Base-by-base conservation (phyloP, 208 protist genomes). In the Leishmania gerbilli region DNA sequence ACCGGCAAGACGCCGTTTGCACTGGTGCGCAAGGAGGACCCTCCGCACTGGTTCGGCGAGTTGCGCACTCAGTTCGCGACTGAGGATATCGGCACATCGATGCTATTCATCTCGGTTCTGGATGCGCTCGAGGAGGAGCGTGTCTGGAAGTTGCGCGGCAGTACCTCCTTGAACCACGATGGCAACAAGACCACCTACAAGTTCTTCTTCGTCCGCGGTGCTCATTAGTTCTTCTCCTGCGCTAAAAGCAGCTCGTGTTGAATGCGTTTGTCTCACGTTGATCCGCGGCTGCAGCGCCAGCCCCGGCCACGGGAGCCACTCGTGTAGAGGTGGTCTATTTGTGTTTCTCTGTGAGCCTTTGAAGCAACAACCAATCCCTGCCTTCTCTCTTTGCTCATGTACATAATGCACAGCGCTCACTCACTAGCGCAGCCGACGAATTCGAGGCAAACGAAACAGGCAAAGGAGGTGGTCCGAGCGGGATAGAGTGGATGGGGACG, bases 51-150 rank as follows among this genome's bases (percentile, higher is more conserved):
- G 95, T 86, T 94, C 79, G 95, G 92, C 34, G 92, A 97, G 85
- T 86, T 98, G n/a, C 83, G 89, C 47, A 90, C 87, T 11, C 92
- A 97, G 56, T 98, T 97, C 74, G 92, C 92, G 64, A 97, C 89
- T 45, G 91, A 96, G 65, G 95, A 98, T 84, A 96, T 98, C 86
- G 95, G 95, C 74, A 90, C 92, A 27, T 95, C 92, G 0, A 92
- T 89, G 79, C 74, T 97, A 27, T 96, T 97, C 71, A 84, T 97
- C 34, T 79, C 93, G 7, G 55, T 97, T 40, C 87, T 97, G 55
- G 92, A 97, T 78, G 89, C 88, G 19, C 82, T 97, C 31, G 95
- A 97, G 79, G 92, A 97, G 85, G 95, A 97, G 82, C 94, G 94
- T 40, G 81, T 80, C n/a, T 98, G 95, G 94, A 97, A 89, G 79